Conservation (phyloP, 306 rosid species). For the Quercus bicolor region DNA sequence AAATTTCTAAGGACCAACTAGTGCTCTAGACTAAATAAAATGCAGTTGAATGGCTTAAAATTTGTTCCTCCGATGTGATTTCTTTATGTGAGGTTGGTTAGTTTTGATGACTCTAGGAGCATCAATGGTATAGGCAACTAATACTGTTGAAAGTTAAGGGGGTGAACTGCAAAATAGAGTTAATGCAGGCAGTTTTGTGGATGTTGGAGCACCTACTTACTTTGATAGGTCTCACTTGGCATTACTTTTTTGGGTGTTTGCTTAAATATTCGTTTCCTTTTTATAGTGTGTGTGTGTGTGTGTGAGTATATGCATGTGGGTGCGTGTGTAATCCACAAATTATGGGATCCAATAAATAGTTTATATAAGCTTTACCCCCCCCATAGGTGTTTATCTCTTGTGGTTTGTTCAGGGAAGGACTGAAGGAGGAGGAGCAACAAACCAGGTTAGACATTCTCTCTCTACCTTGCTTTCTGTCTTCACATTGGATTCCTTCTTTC, state of each 20-base stretch:
- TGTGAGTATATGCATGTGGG: neutral
- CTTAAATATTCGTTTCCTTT: slow-evolving; percentile 1
- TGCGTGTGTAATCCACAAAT: slow-evolving; percentile 20
- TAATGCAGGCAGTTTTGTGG: neutral
- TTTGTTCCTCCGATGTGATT: neutral
- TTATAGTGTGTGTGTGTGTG: slow-evolving; percentile 4
- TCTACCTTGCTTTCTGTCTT: slow-evolving; percentile 12
- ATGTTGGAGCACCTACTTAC: slow-evolving; percentile 16
- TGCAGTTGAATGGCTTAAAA: neutral
- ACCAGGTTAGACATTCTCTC: slow-evolving; percentile 36
- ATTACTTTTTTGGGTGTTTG: slow-evolving; percentile 5
- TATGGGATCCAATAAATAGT: slow-evolving; percentile 19
- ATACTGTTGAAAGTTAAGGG: neutral
- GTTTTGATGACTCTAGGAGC: neutral
- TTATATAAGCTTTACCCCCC: slow-evolving; percentile 22
- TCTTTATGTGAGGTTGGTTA: neutral
- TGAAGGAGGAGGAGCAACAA: slow-evolving; percentile 49
- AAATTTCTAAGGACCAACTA: neutral
- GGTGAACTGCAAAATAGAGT: neutral
- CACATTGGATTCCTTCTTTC: slow-evolving; percentile 17
- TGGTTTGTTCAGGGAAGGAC: slow-evolving; percentile 50
- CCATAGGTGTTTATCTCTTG: slow-evolving; percentile 39
- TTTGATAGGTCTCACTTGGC: slow-evolving; percentile 17
- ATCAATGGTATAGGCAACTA: neutral
- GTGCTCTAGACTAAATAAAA: no score